Conservation (phyloP, 2,329 filamentous ascomycete species). For the Beauveria bassiana region DNA sequence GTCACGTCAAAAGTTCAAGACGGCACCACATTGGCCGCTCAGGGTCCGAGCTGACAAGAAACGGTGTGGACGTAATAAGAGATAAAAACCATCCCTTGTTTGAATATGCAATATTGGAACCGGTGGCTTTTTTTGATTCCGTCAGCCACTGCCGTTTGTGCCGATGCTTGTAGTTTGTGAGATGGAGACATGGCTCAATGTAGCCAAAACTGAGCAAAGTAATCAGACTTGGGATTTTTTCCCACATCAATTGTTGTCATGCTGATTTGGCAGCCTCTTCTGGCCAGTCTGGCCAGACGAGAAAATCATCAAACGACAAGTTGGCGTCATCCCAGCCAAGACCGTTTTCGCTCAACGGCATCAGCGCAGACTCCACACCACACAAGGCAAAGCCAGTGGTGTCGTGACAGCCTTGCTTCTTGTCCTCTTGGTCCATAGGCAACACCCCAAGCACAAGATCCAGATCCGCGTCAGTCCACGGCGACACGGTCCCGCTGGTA, state of each 20-base stretch:
- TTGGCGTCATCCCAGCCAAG: background rate
- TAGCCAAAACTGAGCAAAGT: too few species aligned
- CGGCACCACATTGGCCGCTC: background rate
- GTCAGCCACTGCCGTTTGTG: slow-evolving; percentile 3
- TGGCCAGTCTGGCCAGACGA: slow-evolving; percentile 16
- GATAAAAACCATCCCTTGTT: background rate
- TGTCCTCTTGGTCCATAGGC: background rate
- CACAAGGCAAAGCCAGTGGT: background rate
- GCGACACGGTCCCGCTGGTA: slow-evolving; percentile 6
- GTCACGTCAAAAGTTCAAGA: background rate
- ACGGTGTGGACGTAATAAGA: background rate
- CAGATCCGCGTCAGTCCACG: slow-evolving; percentile 2
- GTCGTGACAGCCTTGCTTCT: background rate
- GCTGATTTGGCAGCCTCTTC: background rate
- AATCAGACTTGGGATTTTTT: background rate
- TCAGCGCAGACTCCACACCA: background rate
- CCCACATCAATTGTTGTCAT: background rate
- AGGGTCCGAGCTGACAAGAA: background rate
- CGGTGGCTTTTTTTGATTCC: background rate
- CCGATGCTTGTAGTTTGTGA: background rate
- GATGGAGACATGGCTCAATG: background rate
- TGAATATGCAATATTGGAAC: background rate
- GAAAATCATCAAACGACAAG: slow-evolving; percentile 16
- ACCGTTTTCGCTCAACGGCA: background rate
- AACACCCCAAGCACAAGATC: background rate